A percentile compares a stretch with the other conserved stretches of the same genome.
Conservation (phyloP, 1,284 basidiomycete species). For the Phlebopus sp. region DNA sequence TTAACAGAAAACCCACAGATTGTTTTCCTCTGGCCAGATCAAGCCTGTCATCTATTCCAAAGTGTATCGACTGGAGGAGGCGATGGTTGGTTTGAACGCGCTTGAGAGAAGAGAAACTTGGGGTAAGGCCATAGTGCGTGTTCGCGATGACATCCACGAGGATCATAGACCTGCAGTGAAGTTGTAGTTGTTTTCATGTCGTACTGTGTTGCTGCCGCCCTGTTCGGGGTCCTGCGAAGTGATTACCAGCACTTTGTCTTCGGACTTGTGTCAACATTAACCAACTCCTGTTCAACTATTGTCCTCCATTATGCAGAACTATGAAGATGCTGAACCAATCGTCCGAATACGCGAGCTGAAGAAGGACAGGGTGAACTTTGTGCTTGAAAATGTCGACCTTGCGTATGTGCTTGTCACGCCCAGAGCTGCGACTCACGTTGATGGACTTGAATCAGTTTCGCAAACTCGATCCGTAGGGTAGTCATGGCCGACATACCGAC, state of each 20-base stretch:
- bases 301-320: conserved; percentile 25
- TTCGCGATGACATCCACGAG: conserved; percentile 44
- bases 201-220: conserved; percentile 2
- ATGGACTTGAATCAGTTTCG: conserved; percentile 55
- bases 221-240: conserved; percentile 23
- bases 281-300: background rate
- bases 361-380: conserved; percentile 81
- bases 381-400: conserved; percentile 90
- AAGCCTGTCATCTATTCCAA: conserved; percentile 75
- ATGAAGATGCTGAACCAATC: conserved; percentile 56
- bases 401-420: conserved; percentile 50
- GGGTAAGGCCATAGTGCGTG: conserved; percentile 82
- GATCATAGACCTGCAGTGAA: conserved; percentile 27
- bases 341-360: conserved; percentile 79
- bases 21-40: conserved; percentile 66
- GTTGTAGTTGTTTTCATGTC: conserved; percentile 23
- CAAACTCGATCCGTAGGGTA: conserved; percentile 85
- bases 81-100: conserved; percentile 66
- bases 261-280: background rate
- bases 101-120: conserved; percentile 85
- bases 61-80: conserved; percentile 59
- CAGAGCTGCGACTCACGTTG: conserved; percentile 8
- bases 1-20: conserved; percentile 35
- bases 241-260: background rate
- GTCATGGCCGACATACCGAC: conserved; percentile 97